Base-by-base conservation (phyloP, 306 rosid genomes). In the Arachis hypogaea region DNA sequence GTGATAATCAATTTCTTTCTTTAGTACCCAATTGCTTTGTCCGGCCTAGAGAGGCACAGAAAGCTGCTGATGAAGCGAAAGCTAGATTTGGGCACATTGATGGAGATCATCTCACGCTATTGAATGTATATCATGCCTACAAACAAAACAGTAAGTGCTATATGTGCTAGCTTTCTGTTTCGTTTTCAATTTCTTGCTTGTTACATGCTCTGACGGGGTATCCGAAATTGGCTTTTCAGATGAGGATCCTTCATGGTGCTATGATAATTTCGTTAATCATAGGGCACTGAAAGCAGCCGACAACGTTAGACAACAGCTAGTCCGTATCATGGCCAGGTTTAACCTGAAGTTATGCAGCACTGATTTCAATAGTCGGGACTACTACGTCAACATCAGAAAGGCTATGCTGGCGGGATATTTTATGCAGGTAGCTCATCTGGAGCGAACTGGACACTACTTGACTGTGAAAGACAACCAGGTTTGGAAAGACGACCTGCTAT, bases 41-140 rank as follows among this genome's bases (percentile, higher is more conserved):
- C 91, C 98, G 98, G 98, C 98, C 98, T 90, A 93, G 98, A 94
- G 98, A 93, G 95, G 98, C 98, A 77, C 96, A 93, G 64, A 93
- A 93, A 87, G 98, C 98, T 82, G 96, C 98, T 1, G 98, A 93
- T 52, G 96, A 93, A 81, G 98, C 98, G 0, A 93, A 93, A 81
- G 94, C 98, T 79, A 86, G 88, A 87, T 93, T 93, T 43, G 96
- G 96, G 71, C 98, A 93, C 89, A 87, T 93, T 46, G 98, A 93
- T 60, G 98, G 98, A 72, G 96, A 93, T 80, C 98, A 93, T 66
- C 95, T 93, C 66, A 93, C 98, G 5, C 91, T 93, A 49, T 80
- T 93, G 95, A 93, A 93, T 9, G 96, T 90, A 50, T 93, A 93
- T 63, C 98, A 88, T 77, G 93, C 98, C 0, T 93, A 88, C 90